Evolutionary conservation across 768 basidiomycete species (phyloP).

Genomic region (Termitomyces sp.): DNA sequence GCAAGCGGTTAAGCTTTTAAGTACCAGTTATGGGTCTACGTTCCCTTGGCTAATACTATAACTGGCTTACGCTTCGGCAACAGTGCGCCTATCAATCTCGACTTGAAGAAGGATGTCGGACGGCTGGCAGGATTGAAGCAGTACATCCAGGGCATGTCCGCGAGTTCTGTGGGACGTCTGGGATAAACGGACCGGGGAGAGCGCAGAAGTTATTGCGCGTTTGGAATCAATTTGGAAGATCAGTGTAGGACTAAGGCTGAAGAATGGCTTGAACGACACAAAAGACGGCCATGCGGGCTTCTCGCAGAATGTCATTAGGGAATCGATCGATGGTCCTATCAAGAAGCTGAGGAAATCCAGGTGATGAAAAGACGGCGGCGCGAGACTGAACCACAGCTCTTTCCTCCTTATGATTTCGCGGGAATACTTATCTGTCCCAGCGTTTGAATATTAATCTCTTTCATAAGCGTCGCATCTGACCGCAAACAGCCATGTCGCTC

Average conservation of each 20-base stretch:
- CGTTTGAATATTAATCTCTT: conserved; percentile 9
- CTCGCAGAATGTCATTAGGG: no score
- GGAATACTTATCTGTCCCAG: not conserved
- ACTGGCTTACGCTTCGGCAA: not conserved
- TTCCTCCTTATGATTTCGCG: no score
- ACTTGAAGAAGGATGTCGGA: not conserved
- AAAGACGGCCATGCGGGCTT: not conserved
- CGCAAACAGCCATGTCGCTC: conserved; percentile 41
- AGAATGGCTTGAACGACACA: not conserved
- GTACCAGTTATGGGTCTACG: not conserved
- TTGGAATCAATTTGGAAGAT: not conserved
- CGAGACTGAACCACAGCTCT: not conserved
- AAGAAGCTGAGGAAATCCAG: no score
- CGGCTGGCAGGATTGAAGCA: not conserved
- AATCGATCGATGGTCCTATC: not conserved
- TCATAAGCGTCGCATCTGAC: conserved; percentile 47
- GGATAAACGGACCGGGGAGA: not conserved
- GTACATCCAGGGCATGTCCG: not conserved
- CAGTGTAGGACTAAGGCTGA: no score
- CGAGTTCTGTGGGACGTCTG: not conserved
- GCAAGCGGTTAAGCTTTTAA: no score
- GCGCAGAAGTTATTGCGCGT: not conserved
- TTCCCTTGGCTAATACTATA: not conserved
- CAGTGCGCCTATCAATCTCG: not conserved
- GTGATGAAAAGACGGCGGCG: not conserved